A percentile compares a stretch with the other conserved stretches of the same genome.
Evolutionary conservation across 768 basidiomycete species (phyloP).

Genomic region (Dictyophora rubrovolvata): DNA sequence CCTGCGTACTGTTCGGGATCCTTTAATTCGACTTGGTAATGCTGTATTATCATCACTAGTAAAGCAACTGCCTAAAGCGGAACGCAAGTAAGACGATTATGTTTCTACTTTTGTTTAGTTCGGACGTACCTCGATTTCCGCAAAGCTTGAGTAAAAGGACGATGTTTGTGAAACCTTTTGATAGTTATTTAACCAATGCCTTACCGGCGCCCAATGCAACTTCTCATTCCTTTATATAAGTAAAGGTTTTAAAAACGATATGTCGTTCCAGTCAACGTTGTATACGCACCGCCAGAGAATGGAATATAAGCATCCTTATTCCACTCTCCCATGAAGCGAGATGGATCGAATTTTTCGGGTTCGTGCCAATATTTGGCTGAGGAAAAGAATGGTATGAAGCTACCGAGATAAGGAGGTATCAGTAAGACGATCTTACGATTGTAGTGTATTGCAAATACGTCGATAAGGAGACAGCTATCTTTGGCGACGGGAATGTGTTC

Average conservation of each 20-base stretch:
- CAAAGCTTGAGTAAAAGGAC: background rate
- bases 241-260: background rate
- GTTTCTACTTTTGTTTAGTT: background rate
- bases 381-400: background rate
- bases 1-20: constrained; percentile 18
- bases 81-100: background rate
- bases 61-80: background rate
- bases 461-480: background rate
- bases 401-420: background rate
- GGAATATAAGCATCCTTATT: constrained; percentile 44
- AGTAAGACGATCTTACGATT: constrained; percentile 6
- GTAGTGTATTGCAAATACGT: constrained; percentile 2
- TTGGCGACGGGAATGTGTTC: background rate
- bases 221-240: constrained; percentile 1
- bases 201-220: constrained; percentile 10
- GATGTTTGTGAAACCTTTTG: background rate
- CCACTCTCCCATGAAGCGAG: constrained; percentile 43
- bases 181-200: background rate
- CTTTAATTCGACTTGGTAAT: constrained; percentile 37
- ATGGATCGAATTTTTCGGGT: constrained; percentile 35
- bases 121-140: background rate
- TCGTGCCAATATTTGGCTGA: constrained; percentile 48
- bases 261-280: too few relatives aligned
- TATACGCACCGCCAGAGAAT: constrained; percentile 32
- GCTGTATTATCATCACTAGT: constrained; percentile 36